Conservation (phyloP, 2,329 filamentous ascomycete genomes). For the Aspergillus hiratsukae region DNA sequence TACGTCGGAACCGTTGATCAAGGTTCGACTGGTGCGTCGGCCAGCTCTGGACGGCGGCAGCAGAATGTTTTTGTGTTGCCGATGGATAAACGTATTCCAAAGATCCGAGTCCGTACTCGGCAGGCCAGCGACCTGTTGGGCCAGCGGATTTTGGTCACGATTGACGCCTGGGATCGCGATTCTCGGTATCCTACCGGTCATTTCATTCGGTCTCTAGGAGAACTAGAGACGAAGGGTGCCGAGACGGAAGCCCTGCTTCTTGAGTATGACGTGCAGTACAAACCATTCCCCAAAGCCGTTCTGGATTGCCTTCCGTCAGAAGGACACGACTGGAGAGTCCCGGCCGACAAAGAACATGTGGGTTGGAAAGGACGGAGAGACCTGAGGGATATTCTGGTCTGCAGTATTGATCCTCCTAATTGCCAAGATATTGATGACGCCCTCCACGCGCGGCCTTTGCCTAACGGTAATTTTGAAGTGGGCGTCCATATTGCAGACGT, state of each 20-base stretch:
- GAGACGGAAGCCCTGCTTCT: slow-evolving; percentile 92
- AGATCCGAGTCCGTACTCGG: slow-evolving; percentile 86
- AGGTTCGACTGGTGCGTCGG: slow-evolving; percentile 70
- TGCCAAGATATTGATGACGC: slow-evolving; percentile 99
- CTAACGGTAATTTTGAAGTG: slow-evolving; percentile 92
- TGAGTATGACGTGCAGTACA: slow-evolving; percentile 96
- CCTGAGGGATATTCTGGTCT: slow-evolving; percentile 79
- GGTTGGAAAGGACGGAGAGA: slow-evolving; percentile 85
- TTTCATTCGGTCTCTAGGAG: slow-evolving; percentile 86
- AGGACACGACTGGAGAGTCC: slow-evolving; percentile 92
- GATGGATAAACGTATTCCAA: slow-evolving; percentile 97
- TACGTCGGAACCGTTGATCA: slow-evolving; percentile 95
- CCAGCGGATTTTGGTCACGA: slow-evolving; percentile 85
- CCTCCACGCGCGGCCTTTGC: slow-evolving; percentile 75
- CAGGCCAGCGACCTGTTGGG: slow-evolving; percentile 86
- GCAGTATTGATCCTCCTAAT: slow-evolving; percentile 93
- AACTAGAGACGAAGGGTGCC: slow-evolving; percentile 93
- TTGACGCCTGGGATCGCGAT: slow-evolving; percentile 92
- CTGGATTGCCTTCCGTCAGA: slow-evolving; percentile 87
- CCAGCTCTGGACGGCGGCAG: slow-evolving; percentile 73
- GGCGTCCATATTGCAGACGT: slow-evolving; percentile 98
- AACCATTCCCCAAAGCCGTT: slow-evolving; percentile 92
- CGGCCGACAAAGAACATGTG: slow-evolving; percentile 69
- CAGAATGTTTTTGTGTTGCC: slow-evolving; percentile 93
- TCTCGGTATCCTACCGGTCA: slow-evolving; percentile 90